Evolutionary conservation across 371 early-diverging fungal species (phyloP), one percentile per base, ranked within the genome.

Genomic region (Rhizopus delemar): DNA sequence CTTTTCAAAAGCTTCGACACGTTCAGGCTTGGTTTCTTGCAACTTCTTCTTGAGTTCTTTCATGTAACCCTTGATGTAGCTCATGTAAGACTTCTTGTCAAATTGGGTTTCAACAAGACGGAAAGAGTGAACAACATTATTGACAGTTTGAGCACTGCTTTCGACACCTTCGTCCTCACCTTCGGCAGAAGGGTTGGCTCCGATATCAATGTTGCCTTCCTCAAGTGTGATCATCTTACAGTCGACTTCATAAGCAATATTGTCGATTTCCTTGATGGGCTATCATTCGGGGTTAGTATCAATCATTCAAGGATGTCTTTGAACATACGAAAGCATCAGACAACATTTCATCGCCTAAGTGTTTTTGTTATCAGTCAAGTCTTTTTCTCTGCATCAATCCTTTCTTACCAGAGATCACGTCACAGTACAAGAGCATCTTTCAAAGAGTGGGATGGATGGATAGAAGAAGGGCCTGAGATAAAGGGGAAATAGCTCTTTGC

Each of bases 141-240:
- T 96, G 78, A 94, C 94, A 35, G 73, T 73, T 57, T 72, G 9
- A 34, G 63, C 62, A 46, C 70, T 69, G 46, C 81, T 82, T 51
- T 94, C 94, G 51, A 84, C 73, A 28, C 51, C 78, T 60, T 90
- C 94, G 9, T 74, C 87, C 56, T 63, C 88, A 64, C 83, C 94
- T 80, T 94, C 95, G 59, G 95, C 95, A 48, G 95, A 94, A 56
- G 95, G 87, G 85, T 95, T 94, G 79, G 93, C 96, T 80, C 95
- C 95, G 64, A 91, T 94, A 71, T 96, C 91, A 57, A 95, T 78
- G 59, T 93, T 87, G 61, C 81, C 94, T 31, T 74, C 84, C 13
- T 65, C 67, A 63, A 90, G 57, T 38, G 77, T 77, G 75, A 91
- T 78, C 85, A 88, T 85, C 74, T 71, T 69, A 60, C 92, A 91